A percentile compares a stretch with the other conserved stretches of the same genome.
Conservation (phyloP, 345 rosid genomes). For the Carallia pectinifolia region DNA sequence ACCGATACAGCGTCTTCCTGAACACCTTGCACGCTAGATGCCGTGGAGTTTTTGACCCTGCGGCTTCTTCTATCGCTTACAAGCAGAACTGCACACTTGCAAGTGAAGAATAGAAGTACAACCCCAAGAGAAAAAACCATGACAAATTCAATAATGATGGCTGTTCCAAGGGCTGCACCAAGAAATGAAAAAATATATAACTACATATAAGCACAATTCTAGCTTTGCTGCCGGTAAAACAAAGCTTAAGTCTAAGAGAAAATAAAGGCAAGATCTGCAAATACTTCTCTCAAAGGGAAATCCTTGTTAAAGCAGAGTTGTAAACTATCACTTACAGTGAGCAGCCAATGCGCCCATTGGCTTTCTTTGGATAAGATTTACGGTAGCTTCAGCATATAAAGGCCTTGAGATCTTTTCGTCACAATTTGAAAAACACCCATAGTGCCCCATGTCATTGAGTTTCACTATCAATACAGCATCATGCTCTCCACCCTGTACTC, state of each 20-base stretch:
- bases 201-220: not conserved
- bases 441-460: constrained; percentile 73
- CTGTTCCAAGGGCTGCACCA: constrained; percentile 57
- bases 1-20: constrained; percentile 24
- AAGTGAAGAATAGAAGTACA: constrained; percentile 61
- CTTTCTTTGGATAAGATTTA: constrained; percentile 55
- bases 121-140: constrained; percentile 48
- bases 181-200: not conserved
- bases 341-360: constrained; percentile 57
- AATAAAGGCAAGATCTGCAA: too few species aligned
- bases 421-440: constrained; percentile 65
- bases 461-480: constrained; percentile 57
- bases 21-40: constrained; percentile 4
- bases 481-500: constrained; percentile 53
- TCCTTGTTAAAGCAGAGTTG: not conserved
- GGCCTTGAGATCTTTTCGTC: constrained; percentile 55
- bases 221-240: not conserved
- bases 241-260: not conserved
- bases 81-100: constrained; percentile 69
- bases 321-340: constrained; percentile 45
- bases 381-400: constrained; percentile 49
- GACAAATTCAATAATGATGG: constrained; percentile 51
- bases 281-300: not conserved
- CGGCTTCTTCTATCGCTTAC: constrained; percentile 42
- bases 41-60: constrained; percentile 10